phyloP scores from a whole-genome alignment of 2,329 filamentous ascomycete species.

The Colletotrichum viniferum region DNA sequence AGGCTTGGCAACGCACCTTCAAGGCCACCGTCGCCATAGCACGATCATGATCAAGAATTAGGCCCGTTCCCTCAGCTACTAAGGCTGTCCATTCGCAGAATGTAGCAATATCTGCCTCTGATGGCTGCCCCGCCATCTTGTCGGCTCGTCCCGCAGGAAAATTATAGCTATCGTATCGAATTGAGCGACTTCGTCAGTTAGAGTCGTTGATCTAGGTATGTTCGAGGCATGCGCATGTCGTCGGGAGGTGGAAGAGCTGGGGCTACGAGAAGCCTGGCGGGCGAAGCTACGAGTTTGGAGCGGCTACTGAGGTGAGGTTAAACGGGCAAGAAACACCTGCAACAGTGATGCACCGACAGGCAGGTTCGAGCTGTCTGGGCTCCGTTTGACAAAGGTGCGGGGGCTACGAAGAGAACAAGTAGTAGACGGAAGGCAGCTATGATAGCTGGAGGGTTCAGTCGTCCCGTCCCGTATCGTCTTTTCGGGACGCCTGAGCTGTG shows the following conservation, averaged over 20 bases:
- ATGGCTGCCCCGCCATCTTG: constrained; percentile 34
- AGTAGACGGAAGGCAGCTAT: background rate
- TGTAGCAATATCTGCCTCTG: constrained; percentile 38
- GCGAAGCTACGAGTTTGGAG: constrained; percentile 1
- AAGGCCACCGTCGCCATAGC: constrained; percentile 44
- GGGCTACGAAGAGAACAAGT: background rate
- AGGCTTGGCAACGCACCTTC: constrained; percentile 34
- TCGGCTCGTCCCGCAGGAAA: constrained; percentile 9
- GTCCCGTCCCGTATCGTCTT: background rate
- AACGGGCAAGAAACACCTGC: background rate
- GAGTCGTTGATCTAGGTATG: background rate
- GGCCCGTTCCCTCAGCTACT: constrained; percentile 23
- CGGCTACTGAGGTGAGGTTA: background rate
- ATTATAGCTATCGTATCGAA: background rate
- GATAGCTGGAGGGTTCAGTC: background rate
- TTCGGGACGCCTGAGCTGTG: background rate
- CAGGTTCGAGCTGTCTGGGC: background rate
- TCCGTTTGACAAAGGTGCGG: background rate
- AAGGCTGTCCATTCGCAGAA: constrained; percentile 44
- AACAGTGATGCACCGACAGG: background rate
- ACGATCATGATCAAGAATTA: constrained; percentile 40
- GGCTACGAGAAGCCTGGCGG: background rate
- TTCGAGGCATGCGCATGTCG: background rate
- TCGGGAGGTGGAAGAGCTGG: background rate
- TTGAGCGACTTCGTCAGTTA: background rate